Conservation (phyloP, 306 rosid species). For the Abrus precatorius region DNA sequence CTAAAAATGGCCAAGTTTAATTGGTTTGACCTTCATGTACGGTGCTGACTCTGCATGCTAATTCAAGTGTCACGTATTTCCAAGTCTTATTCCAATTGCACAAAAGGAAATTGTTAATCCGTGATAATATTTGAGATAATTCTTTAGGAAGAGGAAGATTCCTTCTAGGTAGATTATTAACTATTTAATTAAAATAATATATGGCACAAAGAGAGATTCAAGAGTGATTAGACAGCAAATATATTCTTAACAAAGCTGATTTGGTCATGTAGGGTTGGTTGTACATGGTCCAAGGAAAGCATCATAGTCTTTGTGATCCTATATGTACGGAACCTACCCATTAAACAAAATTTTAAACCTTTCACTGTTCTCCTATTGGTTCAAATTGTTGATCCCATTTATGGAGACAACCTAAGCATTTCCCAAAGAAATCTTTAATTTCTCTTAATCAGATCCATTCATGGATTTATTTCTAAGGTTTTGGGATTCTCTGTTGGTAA, state of each 20-base stretch:
- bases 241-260: constrained; percentile 45
- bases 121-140: constrained; percentile 34
- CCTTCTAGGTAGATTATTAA: constrained; percentile 27
- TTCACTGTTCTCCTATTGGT: constrained; percentile 33
- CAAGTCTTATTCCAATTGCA: neutral
- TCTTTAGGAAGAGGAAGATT: constrained; percentile 31
- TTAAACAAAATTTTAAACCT: constrained; percentile 32
- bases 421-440: constrained; percentile 43
- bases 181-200: constrained; percentile 46
- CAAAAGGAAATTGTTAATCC: constrained; percentile 6
- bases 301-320: constrained; percentile 56
- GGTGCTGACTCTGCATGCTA: constrained; percentile 27
- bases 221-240: constrained; percentile 52
- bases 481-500: constrained; percentile 52
- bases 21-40: neutral
- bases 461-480: constrained; percentile 30
- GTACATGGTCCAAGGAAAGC: constrained; percentile 50
- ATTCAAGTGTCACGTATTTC: constrained; percentile 11
- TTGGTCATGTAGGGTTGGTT: constrained; percentile 42
- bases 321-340: constrained; percentile 63
- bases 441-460: constrained; percentile 41
- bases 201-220: constrained; percentile 53
- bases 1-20: neutral
- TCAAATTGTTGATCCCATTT: constrained; percentile 36
- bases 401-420: constrained; percentile 26